Percentiles rank a stretch among this genome's conserved stretches.
phyloP scores from a whole-genome alignment of 1,284 basidiomycete genomes.

The Termitomyces sp. region DNA sequence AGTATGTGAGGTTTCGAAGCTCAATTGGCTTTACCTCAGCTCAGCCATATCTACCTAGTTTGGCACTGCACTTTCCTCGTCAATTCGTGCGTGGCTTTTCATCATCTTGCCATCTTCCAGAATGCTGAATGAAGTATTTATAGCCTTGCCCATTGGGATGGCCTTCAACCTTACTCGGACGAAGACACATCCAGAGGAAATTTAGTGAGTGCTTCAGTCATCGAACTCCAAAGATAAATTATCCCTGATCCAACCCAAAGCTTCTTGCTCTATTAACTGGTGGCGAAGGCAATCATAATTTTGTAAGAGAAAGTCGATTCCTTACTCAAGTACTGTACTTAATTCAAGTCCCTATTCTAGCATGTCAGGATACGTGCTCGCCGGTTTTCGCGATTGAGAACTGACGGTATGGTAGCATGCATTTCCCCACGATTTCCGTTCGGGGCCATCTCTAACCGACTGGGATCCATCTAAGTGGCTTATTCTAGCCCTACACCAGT shows the following conservation, averaged over 20 bases:
- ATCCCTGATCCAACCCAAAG: background rate
- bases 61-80: conserved; percentile 81
- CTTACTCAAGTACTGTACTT: background rate
- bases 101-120: background rate
- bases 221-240: background rate
- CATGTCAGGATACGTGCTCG: background rate
- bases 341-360: background rate
- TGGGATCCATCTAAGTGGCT: conserved; percentile 86
- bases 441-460: conserved; percentile 53
- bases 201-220: conserved; percentile 39
- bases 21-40: background rate
- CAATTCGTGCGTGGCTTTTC: conserved; percentile 53
- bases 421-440: conserved; percentile 73
- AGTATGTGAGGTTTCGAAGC: conserved; percentile 4
- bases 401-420: conserved; percentile 48
- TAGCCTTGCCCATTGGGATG: conserved; percentile 75
- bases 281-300: conserved; percentile 3
- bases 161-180: conserved; percentile 72
- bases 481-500: conserved; percentile 51
- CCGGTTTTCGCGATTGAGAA: background rate
- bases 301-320: background rate
- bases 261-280: conserved; percentile 2
- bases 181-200: conserved; percentile 76
- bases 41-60: conserved; percentile 30
- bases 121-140: background rate